Percentiles rank a stretch among this genome's conserved stretches.
Evolutionary conservation across 2,329 filamentous ascomycete genomes (phyloP).

Genomic region (Botrytis sinoallii): DNA sequence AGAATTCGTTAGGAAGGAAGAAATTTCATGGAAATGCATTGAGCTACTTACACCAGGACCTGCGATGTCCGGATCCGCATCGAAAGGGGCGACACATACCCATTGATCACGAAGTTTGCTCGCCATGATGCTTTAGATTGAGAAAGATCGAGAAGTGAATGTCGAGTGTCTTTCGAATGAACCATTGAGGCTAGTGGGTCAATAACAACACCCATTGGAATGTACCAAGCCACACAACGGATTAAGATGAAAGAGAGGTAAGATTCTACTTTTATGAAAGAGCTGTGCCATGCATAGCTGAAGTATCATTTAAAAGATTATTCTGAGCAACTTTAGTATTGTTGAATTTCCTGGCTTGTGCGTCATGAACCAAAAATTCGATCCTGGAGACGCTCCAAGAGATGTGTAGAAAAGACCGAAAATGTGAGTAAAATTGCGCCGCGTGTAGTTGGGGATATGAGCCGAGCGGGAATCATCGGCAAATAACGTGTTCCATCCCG

Average conservation of each 20-base stretch:
- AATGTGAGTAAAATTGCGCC: not conserved
- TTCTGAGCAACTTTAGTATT: not conserved
- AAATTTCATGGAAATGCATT: not conserved
- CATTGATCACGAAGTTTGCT: not conserved
- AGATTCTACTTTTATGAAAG: not conserved
- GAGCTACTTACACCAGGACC: slow-evolving; percentile 21
- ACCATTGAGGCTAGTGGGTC: not conserved
- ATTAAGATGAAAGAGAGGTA: not conserved
- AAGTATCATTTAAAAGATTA: too few species aligned
- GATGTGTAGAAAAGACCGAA: not conserved
- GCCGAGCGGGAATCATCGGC: not conserved
- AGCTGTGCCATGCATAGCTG: not conserved
- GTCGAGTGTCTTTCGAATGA: not conserved
- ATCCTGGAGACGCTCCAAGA: not conserved
- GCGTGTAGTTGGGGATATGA: not conserved
- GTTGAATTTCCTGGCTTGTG: not conserved
- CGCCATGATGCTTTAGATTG: not conserved
- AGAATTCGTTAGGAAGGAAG: not conserved
- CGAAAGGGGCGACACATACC: slow-evolving; percentile 12
- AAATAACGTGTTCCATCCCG: not conserved
- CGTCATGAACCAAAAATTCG: not conserved
- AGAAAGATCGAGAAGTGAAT: not conserved
- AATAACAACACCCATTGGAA: not conserved
- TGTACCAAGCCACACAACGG: slow-evolving; percentile 2
- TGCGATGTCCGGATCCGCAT: slow-evolving; percentile 22